These are phyloP conservation scores for Pseudogymnoascus sp. DNA, from an alignment of 2,329 filamentous ascomycete species.

Conservation along the genomic window DNA sequence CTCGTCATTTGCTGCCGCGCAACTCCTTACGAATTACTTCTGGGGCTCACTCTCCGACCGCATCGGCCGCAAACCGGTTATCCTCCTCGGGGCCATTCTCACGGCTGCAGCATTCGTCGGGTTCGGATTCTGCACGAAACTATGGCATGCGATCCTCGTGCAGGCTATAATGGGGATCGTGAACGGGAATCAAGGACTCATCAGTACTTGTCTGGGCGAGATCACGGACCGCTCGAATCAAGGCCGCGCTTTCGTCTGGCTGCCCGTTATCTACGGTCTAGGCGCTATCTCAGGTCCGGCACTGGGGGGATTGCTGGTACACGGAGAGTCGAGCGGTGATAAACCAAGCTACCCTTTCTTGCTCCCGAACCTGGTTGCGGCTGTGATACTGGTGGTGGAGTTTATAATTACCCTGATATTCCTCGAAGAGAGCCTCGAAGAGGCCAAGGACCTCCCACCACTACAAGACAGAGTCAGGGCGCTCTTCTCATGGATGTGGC, in stretches of 20 bases:
- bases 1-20: slow-evolving; percentile 83
- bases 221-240: slow-evolving; percentile 94
- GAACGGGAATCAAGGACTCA: slow-evolving; percentile 91
- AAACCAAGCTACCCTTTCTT: slow-evolving; percentile 69
- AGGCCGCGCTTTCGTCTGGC: slow-evolving; percentile 83
- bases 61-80: slow-evolving; percentile 73
- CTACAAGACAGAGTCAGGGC: slow-evolving; percentile 48
- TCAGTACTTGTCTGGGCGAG: slow-evolving; percentile 88
- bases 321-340: slow-evolving; percentile 38
- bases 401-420: slow-evolving; percentile 69
- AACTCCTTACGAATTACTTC: slow-evolving; percentile 85
- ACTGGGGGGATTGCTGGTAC: slow-evolving; percentile 75
- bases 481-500: slow-evolving; percentile 62
- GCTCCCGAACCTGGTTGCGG: slow-evolving; percentile 72
- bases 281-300: slow-evolving; percentile 90
- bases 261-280: slow-evolving; percentile 92
- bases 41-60: slow-evolving; percentile 81
- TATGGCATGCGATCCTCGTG: slow-evolving; percentile 78
- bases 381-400: slow-evolving; percentile 62
- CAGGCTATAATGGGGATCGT: slow-evolving; percentile 86
- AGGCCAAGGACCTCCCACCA: slow-evolving; percentile 52
- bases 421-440: slow-evolving; percentile 78
- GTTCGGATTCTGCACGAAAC: slow-evolving; percentile 77
- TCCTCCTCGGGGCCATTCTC: slow-evolving; percentile 72
- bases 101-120: slow-evolving; percentile 73